Conservation (phyloP, 805 yeast genomes). For the Suhomyces tanzawaensis region DNA sequence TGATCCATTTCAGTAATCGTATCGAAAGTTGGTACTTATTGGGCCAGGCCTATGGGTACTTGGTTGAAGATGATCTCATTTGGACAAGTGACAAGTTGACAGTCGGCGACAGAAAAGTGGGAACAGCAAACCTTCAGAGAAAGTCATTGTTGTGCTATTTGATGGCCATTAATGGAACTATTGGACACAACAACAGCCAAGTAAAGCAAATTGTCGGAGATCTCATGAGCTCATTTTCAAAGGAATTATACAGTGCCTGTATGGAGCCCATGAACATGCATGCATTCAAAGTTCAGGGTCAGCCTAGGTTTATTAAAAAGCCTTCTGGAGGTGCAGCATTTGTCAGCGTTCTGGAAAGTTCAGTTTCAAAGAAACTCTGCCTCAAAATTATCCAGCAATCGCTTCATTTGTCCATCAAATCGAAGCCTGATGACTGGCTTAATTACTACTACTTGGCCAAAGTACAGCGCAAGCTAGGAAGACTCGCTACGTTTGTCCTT, state of each 20-base stretch:
- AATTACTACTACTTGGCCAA: slow-evolving; percentile 58
- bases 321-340: slow-evolving; percentile 24
- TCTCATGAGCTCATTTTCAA: slow-evolving; percentile 55
- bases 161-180: slow-evolving; percentile 57
- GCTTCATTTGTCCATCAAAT: slow-evolving; percentile 46
- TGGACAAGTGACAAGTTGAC: slow-evolving; percentile 87
- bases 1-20: slow-evolving; percentile 62
- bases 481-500: slow-evolving; percentile 33
- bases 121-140: slow-evolving; percentile 64
- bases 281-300: slow-evolving; percentile 46
- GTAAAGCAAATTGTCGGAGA: slow-evolving; percentile 37
- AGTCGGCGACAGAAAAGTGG: slow-evolving; percentile 54
- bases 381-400: slow-evolving; percentile 42
- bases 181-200: slow-evolving; percentile 1
- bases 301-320: slow-evolving; percentile 33
- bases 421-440: slow-evolving; percentile 56
- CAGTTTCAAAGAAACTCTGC: slow-evolving; percentile 24
- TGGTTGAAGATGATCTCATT: slow-evolving; percentile 86
- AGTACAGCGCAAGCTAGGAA: slow-evolving; percentile 49
- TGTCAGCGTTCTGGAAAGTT: slow-evolving; percentile 20
- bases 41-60: slow-evolving; percentile 72
- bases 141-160: slow-evolving; percentile 69
- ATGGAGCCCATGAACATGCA: slow-evolving; percentile 64
- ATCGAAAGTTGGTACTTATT: slow-evolving; percentile 84
- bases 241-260: slow-evolving; percentile 57